Conservation (phyloP, 1,139 yeast genomes). For the Groenewaldozyma auringiensis region DNA sequence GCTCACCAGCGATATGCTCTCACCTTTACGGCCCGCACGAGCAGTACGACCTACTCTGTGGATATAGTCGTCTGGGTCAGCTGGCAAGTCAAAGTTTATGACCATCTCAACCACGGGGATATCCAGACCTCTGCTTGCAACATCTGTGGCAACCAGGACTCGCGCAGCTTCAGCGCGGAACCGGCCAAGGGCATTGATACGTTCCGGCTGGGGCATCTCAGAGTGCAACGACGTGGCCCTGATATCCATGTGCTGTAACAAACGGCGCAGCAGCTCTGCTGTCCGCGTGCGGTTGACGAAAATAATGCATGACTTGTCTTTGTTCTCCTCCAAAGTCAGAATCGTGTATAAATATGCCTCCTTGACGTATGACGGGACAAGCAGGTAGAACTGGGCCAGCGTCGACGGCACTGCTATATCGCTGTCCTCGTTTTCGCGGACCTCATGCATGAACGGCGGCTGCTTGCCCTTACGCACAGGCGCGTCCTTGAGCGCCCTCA, state of each 20-base stretch:
- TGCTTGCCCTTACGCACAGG: conserved; percentile 55
- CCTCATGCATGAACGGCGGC: conserved; percentile 72
- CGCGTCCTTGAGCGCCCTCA: conserved; percentile 65
- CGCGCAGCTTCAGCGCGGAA: conserved; percentile 93
- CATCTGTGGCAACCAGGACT: conserved; percentile 88
- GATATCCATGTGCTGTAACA: conserved; percentile 63
- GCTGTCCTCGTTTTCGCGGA: conserved; percentile 43
- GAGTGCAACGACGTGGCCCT: conserved; percentile 89
- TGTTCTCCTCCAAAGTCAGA: conserved; percentile 54
- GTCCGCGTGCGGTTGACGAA: conserved; percentile 87
- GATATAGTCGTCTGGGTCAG: conserved; percentile 92
- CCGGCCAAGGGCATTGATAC: conserved; percentile 84
- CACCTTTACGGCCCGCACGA: conserved; percentile 89
- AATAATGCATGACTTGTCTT: conserved; percentile 64
- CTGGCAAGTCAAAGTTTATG: conserved; percentile 85
- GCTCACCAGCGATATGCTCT: conserved; percentile 62
- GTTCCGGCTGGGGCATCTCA: conserved; percentile 86
- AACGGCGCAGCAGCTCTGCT: conserved; percentile 78
- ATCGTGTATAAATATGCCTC: conserved; percentile 78
- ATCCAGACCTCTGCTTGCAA: conserved; percentile 95
- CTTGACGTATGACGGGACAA: conserved; percentile 75
- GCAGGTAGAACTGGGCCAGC: conserved; percentile 46
- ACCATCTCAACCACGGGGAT: conserved; percentile 89
- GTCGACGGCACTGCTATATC: conserved; percentile 73
- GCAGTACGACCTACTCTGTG: conserved; percentile 99